Percentiles rank a stretch among this genome's conserved stretches.
These are phyloP conservation scores for Verticillium klebahnii DNA, from an alignment of 2,329 filamentous ascomycete genomes.

Conservation along the genomic window DNA sequence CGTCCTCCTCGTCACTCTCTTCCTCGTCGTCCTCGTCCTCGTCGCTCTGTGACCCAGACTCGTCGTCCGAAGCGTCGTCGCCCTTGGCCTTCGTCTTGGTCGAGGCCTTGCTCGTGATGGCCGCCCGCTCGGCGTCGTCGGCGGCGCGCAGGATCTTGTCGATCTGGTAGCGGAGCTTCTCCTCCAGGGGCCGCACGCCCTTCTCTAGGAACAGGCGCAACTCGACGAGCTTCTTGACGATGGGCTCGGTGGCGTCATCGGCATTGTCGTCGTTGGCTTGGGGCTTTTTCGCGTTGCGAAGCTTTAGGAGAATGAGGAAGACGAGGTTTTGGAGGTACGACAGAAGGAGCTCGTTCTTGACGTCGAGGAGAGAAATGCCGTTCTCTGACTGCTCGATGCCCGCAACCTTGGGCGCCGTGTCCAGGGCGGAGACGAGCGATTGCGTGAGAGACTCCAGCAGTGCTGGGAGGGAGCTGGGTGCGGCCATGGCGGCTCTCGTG, in stretches of 20 bases:
- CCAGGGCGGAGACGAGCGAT: conserved; percentile 58
- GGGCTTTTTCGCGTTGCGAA: conserved; percentile 50
- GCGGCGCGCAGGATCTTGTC: conserved; percentile 89
- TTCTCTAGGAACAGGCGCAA: conserved; percentile 90
- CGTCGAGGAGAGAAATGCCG: conserved; percentile 89
- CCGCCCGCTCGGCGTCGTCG: conserved; percentile 60
- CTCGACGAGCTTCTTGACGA: conserved; percentile 84
- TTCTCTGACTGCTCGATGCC: conserved; percentile 69
- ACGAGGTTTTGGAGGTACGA: conserved; percentile 94
- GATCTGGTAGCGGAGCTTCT: conserved; percentile 89
- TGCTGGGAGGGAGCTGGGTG: conserved; percentile 42
- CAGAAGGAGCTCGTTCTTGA: conserved; percentile 95
- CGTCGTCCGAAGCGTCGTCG: conserved; percentile 24
- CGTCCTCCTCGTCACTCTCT: conserved; percentile 26
- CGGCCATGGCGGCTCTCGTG: conserved; percentile 34
- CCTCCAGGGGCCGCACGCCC: conserved; percentile 84
- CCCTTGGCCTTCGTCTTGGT: conserved; percentile 17
- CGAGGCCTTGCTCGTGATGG: conserved; percentile 26
- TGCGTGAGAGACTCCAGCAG: conserved; percentile 51
- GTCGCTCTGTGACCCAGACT: conserved; percentile 11
- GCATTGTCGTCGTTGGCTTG: conserved; percentile 12
- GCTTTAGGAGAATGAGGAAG: conserved; percentile 77
- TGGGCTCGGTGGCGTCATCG: conserved; percentile 51
- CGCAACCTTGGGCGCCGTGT: conserved; percentile 60
- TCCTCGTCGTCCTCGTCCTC: conserved; percentile 32